Evolutionary conservation across 2,329 filamentous ascomycete species (phyloP).

Genomic region (Hymenoscyphus fraxineus): DNA sequence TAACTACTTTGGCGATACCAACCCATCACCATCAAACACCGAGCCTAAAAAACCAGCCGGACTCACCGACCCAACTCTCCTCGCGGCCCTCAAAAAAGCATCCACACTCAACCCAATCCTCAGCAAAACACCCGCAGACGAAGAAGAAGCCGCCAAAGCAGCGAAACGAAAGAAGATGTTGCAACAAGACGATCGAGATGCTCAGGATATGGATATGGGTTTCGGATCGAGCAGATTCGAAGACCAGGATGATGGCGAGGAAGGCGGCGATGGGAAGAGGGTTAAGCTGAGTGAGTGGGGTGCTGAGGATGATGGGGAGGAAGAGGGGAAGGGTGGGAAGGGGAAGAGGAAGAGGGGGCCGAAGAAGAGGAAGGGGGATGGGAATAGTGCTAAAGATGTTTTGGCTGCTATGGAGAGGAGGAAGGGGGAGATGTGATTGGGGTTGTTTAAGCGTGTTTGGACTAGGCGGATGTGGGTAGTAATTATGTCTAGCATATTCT

Average conservation of each 20-base stretch:
- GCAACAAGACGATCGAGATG: constrained; percentile 69
- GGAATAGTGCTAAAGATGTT: constrained; percentile 75
- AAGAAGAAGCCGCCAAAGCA: constrained; percentile 53
- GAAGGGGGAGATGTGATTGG: constrained; percentile 20
- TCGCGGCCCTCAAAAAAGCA: constrained; percentile 83
- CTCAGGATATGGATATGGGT: constrained; percentile 89
- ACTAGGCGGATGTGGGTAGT: not conserved
- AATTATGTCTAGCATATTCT: not conserved
- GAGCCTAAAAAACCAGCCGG: constrained; percentile 43
- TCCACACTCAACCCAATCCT: constrained; percentile 55
- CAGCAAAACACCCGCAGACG: constrained; percentile 34
- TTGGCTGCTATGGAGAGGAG: constrained; percentile 66
- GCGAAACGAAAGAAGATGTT: constrained; percentile 73
- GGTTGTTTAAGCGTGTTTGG: not conserved
- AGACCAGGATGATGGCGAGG: constrained; percentile 80
- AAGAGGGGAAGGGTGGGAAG: constrained; percentile 41
- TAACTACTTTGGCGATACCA: constrained; percentile 63
- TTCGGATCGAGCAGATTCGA: constrained; percentile 86
- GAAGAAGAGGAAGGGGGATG: constrained; percentile 75
- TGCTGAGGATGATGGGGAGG: constrained; percentile 47
- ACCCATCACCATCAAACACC: constrained; percentile 35
- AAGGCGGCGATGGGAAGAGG: constrained; percentile 64
- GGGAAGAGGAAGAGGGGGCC: constrained; percentile 64
- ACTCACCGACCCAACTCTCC: constrained; percentile 70
- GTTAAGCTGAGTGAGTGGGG: constrained; percentile 67